Conservation (phyloP, 1,284 basidiomycete genomes). For the Trichosporon faecale region DNA sequence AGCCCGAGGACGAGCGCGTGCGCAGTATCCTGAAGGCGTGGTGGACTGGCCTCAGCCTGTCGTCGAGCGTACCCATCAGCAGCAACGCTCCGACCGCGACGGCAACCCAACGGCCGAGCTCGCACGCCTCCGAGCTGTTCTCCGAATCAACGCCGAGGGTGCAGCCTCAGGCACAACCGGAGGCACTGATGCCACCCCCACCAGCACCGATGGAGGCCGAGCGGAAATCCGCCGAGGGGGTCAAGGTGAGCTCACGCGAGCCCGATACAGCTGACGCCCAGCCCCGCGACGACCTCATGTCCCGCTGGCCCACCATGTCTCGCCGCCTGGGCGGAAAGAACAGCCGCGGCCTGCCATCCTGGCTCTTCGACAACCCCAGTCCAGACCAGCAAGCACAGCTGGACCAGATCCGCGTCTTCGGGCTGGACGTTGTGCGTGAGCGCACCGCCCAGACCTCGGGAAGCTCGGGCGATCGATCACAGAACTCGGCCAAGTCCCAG, state of each 20-base stretch:
- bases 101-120: background rate
- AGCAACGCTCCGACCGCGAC: background rate
- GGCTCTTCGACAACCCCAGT: conserved; percentile 31
- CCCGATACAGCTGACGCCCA: background rate
- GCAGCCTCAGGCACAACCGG: too few relatives aligned
- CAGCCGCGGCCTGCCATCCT: conserved; percentile 29
- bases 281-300: background rate
- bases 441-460: too few relatives aligned
- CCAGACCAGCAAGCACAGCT: conserved; percentile 23
- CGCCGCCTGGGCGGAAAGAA: background rate
- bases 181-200: background rate
- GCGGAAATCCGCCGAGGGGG: background rate
- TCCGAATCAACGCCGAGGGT: background rate
- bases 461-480: background rate
- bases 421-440: conserved; percentile 24
- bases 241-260: background rate
- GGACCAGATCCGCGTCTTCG: conserved; percentile 33
- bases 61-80: background rate
- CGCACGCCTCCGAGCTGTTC: background rate
- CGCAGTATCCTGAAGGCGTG: background rate
- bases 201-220: background rate
- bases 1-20: background rate
- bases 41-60: background rate
- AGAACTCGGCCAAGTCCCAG: background rate
- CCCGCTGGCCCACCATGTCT: background rate